Evolutionary conservation across 164 flowering plant species (phyloP).

Genomic region (Berberis vulgaris): DNA sequence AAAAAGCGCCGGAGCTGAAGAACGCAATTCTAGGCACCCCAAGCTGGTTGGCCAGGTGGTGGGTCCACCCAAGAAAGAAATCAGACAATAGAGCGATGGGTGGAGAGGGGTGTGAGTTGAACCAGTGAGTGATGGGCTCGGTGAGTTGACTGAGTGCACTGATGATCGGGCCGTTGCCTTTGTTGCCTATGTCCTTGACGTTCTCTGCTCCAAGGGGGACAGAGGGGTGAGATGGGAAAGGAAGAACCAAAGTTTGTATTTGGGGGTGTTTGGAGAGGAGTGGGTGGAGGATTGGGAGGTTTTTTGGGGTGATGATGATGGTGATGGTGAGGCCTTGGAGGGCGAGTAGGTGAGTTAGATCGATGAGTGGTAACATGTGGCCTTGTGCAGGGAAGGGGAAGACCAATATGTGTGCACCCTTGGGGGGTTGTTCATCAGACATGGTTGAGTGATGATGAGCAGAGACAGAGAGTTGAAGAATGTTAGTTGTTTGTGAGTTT

Average conservation of each 20-base stretch:
- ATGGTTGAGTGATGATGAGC: no score
- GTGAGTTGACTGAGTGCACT: not conserved
- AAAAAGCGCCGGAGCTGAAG: constrained; percentile 21
- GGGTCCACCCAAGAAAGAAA: constrained; percentile 37
- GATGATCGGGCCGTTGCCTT: not conserved
- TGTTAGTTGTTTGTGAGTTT: no score
- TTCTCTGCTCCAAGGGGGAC: constrained; percentile 23
- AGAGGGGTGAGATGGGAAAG: constrained; percentile 22
- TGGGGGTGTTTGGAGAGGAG: constrained; percentile 13
- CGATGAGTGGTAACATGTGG: no score
- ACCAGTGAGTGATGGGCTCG: constrained; percentile 23
- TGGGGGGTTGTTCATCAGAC: no score
- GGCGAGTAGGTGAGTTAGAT: no score
- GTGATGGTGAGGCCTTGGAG: no score
- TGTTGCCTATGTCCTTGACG: constrained; percentile 14
- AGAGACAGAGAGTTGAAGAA: no score
- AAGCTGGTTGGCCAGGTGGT: constrained; percentile 18
- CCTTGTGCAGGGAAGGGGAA: no score
- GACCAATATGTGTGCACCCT: constrained; percentile 13
- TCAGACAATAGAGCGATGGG: constrained; percentile 25
- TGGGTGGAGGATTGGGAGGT: constrained; percentile 12
- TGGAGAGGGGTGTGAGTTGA: constrained; percentile 21
- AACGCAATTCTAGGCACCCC: constrained; percentile 24
- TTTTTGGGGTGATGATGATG: no score
- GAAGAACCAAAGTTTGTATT: no score